Evolutionary conservation across 192 early-diverging fungal species (phyloP), one percentile per base, ranked within the genome.

Genomic region (Martensiomyces pterosporus): DNA sequence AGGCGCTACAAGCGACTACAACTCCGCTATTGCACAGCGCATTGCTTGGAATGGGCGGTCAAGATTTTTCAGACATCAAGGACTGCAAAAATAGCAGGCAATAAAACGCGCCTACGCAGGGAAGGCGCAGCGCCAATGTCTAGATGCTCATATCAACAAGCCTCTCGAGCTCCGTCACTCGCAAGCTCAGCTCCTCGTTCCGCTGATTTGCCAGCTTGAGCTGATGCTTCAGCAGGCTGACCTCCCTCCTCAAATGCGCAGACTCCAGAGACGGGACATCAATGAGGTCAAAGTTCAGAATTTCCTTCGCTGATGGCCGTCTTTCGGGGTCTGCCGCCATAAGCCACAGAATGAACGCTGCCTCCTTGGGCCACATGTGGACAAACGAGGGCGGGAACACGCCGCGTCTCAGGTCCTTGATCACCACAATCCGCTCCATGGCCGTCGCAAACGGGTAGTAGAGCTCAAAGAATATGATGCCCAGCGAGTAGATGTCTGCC

Each of bases 391-490:
- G 71, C 2, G 91, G 93, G 34, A 97, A 88, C 12, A 80, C 78
- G n/a, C 87, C 82, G 19, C 62, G 63, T 8, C 92, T 75, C 26
- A 98, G 58, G 16, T 86, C 82, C 5, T 81, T 63, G 4, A 94
- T 70, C 16, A 83, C 80, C 42, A 75, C 61, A 2, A 78, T 80
- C 0, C 97, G 84, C 67, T 99, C 97, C 92, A 97, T 97, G 0
- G 72, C 78, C 1, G 97, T 96, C 7, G 78, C 53, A 51, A 96
- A 85, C 21, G 93, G 91, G 24, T 88, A 86, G 63, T 85, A 86
- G 37, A 99, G 69, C 71, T 99, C 97, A 59, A 95, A 97, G 41
- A 99, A 85, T 29, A 99, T 87, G 33, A 99, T 94, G 3, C 97
- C 97, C 9, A 96, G 66, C 5, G 91, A 93, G 64, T 96, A 99